Conservation (phyloP, 2,329 filamentous ascomycete species). For the Neobulgaria alba region DNA sequence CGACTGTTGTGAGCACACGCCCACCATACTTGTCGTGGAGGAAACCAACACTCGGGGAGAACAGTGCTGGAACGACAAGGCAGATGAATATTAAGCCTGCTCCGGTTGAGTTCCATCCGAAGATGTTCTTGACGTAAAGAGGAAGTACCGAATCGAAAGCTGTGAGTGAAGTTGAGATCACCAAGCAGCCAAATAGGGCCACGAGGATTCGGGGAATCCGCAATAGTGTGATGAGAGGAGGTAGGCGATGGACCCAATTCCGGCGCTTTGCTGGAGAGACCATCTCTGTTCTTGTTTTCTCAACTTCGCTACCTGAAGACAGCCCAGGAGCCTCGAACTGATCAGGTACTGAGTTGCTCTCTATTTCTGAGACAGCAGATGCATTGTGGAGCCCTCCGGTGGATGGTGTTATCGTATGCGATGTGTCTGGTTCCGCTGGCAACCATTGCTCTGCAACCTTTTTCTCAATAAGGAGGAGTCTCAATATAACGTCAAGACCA, state of each 20-base stretch:
- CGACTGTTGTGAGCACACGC: constrained; percentile 48
- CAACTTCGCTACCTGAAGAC: too few species aligned
- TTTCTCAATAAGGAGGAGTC: constrained; percentile 48
- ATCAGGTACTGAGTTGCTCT: too few species aligned
- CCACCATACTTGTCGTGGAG: constrained; percentile 45
- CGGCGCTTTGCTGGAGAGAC: too few species aligned
- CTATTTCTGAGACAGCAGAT: constrained; percentile 2
- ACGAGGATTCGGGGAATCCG: constrained; percentile 33
- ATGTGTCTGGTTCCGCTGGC: too few species aligned
- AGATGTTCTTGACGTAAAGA: constrained; percentile 44
- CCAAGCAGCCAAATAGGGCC: constrained; percentile 34
- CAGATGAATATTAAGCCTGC: constrained; percentile 50
- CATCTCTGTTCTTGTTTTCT: too few species aligned
- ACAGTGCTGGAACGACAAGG: constrained; percentile 50
- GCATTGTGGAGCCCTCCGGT: too few species aligned
- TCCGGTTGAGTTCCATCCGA: constrained; percentile 45
- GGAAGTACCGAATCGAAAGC: constrained; percentile 47
- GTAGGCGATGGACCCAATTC: constrained; percentile 12
- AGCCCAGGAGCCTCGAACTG: too few species aligned
- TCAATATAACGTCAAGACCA: constrained; percentile 43
- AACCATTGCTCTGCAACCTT: constrained; percentile 44
- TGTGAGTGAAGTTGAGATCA: constrained; percentile 40
- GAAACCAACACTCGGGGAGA: constrained; percentile 47
- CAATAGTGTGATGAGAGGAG: constrained; percentile 32
- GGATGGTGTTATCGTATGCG: too few species aligned